Base-by-base conservation (phyloP, 352 stramenopile species). In the Halophytophthora polymorphica region DNA sequence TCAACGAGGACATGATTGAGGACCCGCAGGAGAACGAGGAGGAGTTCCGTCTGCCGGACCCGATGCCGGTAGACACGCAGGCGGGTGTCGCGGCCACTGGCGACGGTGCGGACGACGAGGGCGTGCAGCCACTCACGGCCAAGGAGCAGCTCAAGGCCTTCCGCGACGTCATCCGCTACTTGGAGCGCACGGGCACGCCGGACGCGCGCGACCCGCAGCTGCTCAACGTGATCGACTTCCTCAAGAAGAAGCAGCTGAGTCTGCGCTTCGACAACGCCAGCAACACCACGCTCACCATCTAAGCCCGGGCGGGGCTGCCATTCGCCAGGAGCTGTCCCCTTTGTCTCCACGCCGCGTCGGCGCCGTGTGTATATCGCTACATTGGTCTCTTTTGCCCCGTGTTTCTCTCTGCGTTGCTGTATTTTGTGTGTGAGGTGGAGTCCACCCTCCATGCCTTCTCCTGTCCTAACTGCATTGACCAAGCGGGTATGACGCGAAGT, bases 181-280 rank as follows among this genome's bases (percentile, higher is more conserved):
- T 94, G 35, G 83, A 94, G 45, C 82, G 79, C 56, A 90, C 75
- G 8, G 77, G 79, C 38, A 81, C 67, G 13, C 54, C 73, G 5
- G 83, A 92, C 44, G 61, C 70, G 25, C 74, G 78, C 23, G 82
- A 92, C 45, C 74, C 73, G 56, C 77, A 90, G 54, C 58, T 92
- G 43, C 61, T 85, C 34, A 87, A 66, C 46, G 81, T 94, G 37
- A 83, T 94, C 33, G 79, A 92, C 35, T 89, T 89, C 53, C 64
- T 94, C 10, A 94, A 94, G 66, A 94, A 94, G 68, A 92, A 94
- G 59, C 83, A 92, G 63, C 70, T 94, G 31, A 90, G 75, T 42
- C 71, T 94, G 35, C 83, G 83, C 35, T 90, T 94, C 44, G 83
- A 92, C 72, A 90, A 88, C 46, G 83, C 81, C 45, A 90, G 81